Evolutionary conservation across 306 rosid species (phyloP), one percentile per base, ranked within the genome.

Genomic region (Argentina anserina): DNA sequence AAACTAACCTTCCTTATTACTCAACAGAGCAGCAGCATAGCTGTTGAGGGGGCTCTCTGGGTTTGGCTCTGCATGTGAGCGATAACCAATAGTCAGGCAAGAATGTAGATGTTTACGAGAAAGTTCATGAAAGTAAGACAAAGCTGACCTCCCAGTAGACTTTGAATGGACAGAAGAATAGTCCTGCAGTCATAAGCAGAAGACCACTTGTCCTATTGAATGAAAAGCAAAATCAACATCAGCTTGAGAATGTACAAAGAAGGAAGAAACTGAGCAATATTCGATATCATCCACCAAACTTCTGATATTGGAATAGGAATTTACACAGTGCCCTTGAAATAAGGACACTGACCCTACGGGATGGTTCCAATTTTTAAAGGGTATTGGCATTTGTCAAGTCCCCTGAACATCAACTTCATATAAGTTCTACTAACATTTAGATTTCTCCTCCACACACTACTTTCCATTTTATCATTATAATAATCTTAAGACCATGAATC

Each of bases 141-240:
- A 50, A 59, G 65, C 90, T 77, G 12, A 94, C 98, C 97, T 88
- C 94, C 97, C 78, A 94, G 76, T 80, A 94, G 89, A 85, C 95
- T 89, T 75, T 94, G 98, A 70, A 94, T 89, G 53, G 98, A 94
- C 63, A 94, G 78, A 80, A 94, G 97, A 76, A 94, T 94, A 60
- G 98, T 91, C 81, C 98, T 88, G 77, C 98, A 91, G 80, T 94
- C 99, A 75, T 94, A 91, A 53, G 99, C 96, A 1, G 99, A 94
- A 80, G 99, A 94, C 99, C 99, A 94, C 83, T 91, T 91, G 85
- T 94, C 99, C 97, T 94, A 74, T 10, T 53, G 43, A 78, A 82
- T 5, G 65, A 50, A 71, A 0, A 70, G 33, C 67, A 41, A 67
- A 36, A 50, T 74, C 33, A 61, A 29, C 41, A 77, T 76, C 34